Evolutionary conservation across 2,329 filamentous ascomycete genomes (phyloP), one percentile per base, ranked within the genome.

Genomic region (Pyricularia sp.): DNA sequence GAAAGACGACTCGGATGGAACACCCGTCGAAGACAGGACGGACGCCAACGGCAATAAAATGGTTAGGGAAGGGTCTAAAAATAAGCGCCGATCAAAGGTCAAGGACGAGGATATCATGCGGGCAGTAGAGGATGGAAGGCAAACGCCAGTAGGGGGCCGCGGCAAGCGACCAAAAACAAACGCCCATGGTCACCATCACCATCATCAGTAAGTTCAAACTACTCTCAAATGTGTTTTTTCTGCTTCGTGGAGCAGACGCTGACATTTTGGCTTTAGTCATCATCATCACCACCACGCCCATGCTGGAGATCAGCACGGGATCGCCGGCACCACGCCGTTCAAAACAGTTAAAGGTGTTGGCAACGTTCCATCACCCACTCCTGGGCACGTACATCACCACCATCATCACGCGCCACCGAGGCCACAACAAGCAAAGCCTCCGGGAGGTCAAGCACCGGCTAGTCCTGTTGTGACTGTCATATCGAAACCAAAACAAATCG

Each of bases 31-130:
- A 53, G 76, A 75, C 64, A 77, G 70, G 62, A 74, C 70, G 63
- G 84, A 77, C 67, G 71, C 69, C 69, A 73, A 70, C 65, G 84
- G n/a, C 7, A 28, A 31, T 9, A 68, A 79, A 71, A 67, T 65
- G 70, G 49, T 70, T 70, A 9, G 70, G 70, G 60, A 78, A 78
- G 65, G 74, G 4, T 77, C 78, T 10, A 80, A 83, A 60, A 82
- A 81, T 57, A 86, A 86, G 72, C 82, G 87, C 65, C 81, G 90
- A 67, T 60, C 49, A 13, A 90, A 91, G 73, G 78, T 87, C 2
- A 91, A 91, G 72, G 90, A 96, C 64, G 91, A 94, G 60, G 88
- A 91, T 3, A 74, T 74, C 33, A 84, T 82, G 67, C 80, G 80
- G 35, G 91, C 86, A 67, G 90, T 94, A 66, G 85, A 85, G 65